Conservation (phyloP, 2,329 filamentous ascomycete species). For the Amesomyces nigricolor region DNA sequence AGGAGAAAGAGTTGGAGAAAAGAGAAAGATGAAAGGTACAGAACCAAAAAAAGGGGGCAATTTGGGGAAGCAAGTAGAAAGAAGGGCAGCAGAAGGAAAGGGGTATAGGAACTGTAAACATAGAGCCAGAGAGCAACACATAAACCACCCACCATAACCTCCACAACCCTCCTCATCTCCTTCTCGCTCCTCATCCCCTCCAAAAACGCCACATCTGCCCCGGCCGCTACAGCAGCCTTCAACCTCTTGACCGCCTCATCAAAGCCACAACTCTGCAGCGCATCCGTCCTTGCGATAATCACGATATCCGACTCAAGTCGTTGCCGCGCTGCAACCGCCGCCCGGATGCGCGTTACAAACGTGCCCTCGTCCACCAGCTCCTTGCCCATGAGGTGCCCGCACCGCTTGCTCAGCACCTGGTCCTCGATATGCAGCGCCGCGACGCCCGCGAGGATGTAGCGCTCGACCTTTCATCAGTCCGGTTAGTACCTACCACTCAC, state of each 20-base stretch:
- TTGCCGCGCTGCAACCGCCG: not conserved
- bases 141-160: too few species aligned
- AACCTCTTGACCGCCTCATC: not conserved
- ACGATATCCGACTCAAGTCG: not conserved
- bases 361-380: not conserved
- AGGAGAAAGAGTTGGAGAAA: too few species aligned
- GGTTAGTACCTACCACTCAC: too few species aligned
- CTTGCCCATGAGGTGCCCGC: not conserved
- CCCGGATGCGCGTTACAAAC: not conserved
- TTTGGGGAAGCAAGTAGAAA: too few species aligned
- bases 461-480: conserved; percentile 32
- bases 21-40: too few species aligned
- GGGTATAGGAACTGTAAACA: too few species aligned
- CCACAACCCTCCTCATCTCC: not conserved
- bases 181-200: not conserved
- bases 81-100: too few species aligned
- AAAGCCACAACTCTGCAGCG: not conserved
- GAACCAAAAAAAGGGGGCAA: too few species aligned
- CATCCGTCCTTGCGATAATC: not conserved
- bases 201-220: not conserved
- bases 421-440: conserved; percentile 39
- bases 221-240: not conserved
- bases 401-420: not conserved
- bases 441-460: conserved; percentile 50
- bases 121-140: too few species aligned